phyloP scores from a whole-genome alignment of 169 alveolate genomes.

The Plasmodium fragile region DNA sequence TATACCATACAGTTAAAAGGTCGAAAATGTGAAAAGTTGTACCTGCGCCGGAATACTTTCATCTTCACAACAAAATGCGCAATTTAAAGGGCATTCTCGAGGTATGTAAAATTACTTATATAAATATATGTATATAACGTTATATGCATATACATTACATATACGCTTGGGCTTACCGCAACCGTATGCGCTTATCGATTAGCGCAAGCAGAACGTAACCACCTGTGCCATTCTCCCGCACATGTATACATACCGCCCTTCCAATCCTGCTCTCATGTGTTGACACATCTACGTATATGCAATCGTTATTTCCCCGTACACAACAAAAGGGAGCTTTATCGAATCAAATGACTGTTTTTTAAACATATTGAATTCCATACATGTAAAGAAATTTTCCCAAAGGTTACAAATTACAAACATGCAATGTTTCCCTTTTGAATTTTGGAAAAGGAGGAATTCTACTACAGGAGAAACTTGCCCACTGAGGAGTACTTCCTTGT shows the following conservation, averaged over 20 bases:
- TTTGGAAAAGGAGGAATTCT: neutral
- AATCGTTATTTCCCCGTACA: no score
- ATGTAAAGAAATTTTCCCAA: neutral
- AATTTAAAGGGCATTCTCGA: neutral
- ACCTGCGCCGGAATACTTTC: neutral
- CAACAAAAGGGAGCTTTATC: no score
- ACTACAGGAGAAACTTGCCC: neutral
- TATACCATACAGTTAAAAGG: neutral
- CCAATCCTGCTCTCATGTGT: no score
- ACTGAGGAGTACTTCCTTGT: neutral
- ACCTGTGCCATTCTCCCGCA: neutral
- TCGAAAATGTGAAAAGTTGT: neutral
- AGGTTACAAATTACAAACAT: neutral
- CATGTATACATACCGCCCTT: neutral
- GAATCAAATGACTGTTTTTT: no score
- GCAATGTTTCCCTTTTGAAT: neutral
- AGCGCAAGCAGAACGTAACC: neutral
- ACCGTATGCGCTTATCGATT: neutral
- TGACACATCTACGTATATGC: no score
- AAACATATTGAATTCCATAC: neutral
- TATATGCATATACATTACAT: neutral
- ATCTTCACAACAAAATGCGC: neutral
- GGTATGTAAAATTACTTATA: neutral
- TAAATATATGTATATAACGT: neutral
- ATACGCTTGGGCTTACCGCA: neutral